These are phyloP conservation scores for Magnolia changhungtana DNA, from an alignment of 164 flowering plant genomes.

Conservation along the genomic window DNA sequence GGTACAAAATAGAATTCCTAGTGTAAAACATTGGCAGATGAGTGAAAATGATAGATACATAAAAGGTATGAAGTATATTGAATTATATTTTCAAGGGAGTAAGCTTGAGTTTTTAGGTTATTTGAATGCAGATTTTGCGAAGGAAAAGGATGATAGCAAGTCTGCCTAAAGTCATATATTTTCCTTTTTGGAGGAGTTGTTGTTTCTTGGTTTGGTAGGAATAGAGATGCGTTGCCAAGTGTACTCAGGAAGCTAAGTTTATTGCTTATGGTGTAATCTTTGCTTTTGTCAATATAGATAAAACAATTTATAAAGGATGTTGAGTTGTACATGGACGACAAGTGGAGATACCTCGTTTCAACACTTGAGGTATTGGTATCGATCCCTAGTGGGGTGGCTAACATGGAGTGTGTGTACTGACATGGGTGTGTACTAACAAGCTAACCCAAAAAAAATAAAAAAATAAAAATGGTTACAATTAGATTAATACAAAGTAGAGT, in stretches of 20 bases:
- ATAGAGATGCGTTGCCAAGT: neutral
- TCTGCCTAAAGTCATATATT: neutral
- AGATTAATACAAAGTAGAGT: neutral
- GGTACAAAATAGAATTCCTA: too few relatives aligned
- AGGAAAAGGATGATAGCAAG: neutral
- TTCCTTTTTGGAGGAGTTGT: neutral
- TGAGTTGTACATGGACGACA: neutral
- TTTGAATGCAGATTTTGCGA: neutral
- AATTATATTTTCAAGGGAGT: neutral
- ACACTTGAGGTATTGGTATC: too few relatives aligned
- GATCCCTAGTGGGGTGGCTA: too few relatives aligned
- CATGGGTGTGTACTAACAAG: too few relatives aligned
- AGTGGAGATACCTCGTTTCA: too few relatives aligned
- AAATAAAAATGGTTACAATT: too few relatives aligned
- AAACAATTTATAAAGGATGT: neutral
- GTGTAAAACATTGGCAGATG: too few relatives aligned
- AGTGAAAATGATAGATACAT: neutral
- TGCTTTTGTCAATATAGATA: neutral
- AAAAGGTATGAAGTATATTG: neutral
- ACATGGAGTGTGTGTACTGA: too few relatives aligned
- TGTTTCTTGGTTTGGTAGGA: neutral
- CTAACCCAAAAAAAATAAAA: too few relatives aligned
- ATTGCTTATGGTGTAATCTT: neutral
- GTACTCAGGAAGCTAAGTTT: neutral
- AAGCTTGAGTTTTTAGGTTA: too few relatives aligned